phyloP scores from a whole-genome alignment of 306 rosid genomes.

The Cucumis hystrix region DNA sequence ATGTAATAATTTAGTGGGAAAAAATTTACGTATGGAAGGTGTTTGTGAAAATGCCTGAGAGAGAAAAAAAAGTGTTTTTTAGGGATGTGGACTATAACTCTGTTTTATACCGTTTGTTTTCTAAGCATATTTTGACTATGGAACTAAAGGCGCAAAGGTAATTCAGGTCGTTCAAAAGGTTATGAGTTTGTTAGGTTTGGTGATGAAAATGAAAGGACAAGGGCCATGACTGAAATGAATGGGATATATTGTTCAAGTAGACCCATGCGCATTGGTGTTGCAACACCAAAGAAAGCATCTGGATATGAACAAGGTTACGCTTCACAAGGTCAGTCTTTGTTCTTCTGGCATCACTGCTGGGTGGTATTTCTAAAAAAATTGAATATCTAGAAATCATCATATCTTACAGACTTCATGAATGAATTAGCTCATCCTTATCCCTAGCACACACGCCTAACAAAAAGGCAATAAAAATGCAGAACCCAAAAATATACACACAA shows the following conservation, averaged over 20 bases:
- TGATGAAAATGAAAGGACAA: conserved; percentile 61
- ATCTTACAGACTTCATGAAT: neutral
- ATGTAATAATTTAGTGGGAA: no score
- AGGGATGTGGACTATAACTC: no score
- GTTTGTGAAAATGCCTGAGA: no score
- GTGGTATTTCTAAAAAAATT: neutral
- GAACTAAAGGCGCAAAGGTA: conserved; percentile 61
- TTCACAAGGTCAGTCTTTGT: conserved; percentile 45
- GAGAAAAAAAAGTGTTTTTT: no score
- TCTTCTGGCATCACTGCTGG: neutral
- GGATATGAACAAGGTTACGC: conserved; percentile 58
- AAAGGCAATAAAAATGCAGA: neutral
- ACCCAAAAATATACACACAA: neutral
- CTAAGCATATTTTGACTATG: no score
- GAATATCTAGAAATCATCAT: neutral
- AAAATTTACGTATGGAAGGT: no score
- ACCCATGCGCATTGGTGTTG: conserved; percentile 62
- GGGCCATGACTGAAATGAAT: conserved; percentile 66
- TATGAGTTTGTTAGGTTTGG: conserved; percentile 70
- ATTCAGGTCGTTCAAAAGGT: conserved; percentile 69
- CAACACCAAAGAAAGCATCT: conserved; percentile 64
- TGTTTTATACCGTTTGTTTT: no score
- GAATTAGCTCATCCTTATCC: neutral
- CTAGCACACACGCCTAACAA: neutral
- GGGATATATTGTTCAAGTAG: conserved; percentile 60